Evolutionary conservation across 1,284 basidiomycete genomes (phyloP).

Genomic region (Wolfiporia cocos): DNA sequence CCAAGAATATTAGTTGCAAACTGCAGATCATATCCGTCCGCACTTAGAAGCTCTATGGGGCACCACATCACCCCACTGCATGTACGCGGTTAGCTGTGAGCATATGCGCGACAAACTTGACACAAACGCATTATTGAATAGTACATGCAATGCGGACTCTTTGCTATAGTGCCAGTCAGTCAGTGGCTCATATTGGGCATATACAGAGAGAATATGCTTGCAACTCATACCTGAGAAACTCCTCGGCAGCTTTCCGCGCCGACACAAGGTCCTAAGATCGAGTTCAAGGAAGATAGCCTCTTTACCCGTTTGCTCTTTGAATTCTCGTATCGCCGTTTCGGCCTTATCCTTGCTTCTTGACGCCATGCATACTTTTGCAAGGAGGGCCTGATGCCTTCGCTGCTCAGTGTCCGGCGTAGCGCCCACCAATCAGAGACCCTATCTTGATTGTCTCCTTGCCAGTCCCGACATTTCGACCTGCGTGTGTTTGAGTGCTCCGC

Average conservation of each 20-base stretch:
- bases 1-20: conserved; percentile 10
- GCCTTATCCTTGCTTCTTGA: conserved; percentile 35
- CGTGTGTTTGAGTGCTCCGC: too few species aligned
- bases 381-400: too few species aligned
- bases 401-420: too few species aligned
- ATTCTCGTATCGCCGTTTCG: conserved; percentile 32
- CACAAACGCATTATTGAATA: conserved; percentile 11
- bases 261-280: conserved; percentile 41
- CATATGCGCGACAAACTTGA: not conserved
- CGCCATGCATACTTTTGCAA: conserved; percentile 52
- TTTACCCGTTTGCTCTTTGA: conserved; percentile 31
- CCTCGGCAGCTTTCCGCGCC: conserved; percentile 31
- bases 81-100: not conserved
- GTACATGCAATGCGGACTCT: conserved; percentile 5
- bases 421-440: not conserved
- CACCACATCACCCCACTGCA: conserved; percentile 8
- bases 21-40: conserved; percentile 9
- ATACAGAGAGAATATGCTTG: too few species aligned
- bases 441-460: conserved; percentile 4
- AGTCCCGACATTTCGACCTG: conserved; percentile 1
- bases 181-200: too few species aligned
- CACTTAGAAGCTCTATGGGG: conserved; percentile 5
- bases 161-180: too few species aligned
- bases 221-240: conserved; percentile 30
- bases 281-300: conserved; percentile 38